phyloP scores from a whole-genome alignment of 1,284 basidiomycete species.

The Rugosomyces carneus region DNA sequence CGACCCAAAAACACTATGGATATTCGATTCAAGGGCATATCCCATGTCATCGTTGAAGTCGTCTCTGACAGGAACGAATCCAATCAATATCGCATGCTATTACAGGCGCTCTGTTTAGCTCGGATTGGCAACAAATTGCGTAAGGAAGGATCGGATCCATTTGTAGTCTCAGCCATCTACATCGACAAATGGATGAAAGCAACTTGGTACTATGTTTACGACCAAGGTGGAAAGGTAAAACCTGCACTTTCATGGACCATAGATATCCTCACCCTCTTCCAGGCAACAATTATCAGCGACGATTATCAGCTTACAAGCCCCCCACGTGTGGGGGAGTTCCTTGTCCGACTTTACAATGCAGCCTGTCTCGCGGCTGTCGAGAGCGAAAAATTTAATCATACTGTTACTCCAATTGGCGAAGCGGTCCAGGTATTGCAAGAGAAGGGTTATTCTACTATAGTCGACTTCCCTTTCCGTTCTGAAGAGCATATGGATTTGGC shows the following conservation, averaged over 20 bases:
- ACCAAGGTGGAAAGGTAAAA: neutral
- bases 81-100: neutral
- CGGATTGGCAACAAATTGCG: neutral
- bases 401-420: neutral
- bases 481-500: too few relatives aligned
- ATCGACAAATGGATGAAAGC: neutral
- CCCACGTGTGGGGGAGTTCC: neutral
- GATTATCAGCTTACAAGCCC: neutral
- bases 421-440: neutral
- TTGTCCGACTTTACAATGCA: neutral
- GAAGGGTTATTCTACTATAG: too few relatives aligned
- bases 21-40: too few relatives aligned
- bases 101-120: neutral
- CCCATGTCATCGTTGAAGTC: too few relatives aligned
- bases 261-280: neutral
- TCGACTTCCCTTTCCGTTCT: too few relatives aligned
- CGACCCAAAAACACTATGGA: too few relatives aligned
- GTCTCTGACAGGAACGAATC: too few relatives aligned
- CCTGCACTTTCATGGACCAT: neutral
- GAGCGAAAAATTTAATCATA: neutral
- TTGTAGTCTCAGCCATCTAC: neutral
- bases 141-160: neutral
- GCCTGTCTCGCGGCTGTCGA: neutral
- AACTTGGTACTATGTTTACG: neutral
- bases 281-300: neutral